Evolutionary conservation across 345 rosid genomes (phyloP), one percentile per base, ranked within the genome.

Genomic region (Orychophragmus violaceus): DNA sequence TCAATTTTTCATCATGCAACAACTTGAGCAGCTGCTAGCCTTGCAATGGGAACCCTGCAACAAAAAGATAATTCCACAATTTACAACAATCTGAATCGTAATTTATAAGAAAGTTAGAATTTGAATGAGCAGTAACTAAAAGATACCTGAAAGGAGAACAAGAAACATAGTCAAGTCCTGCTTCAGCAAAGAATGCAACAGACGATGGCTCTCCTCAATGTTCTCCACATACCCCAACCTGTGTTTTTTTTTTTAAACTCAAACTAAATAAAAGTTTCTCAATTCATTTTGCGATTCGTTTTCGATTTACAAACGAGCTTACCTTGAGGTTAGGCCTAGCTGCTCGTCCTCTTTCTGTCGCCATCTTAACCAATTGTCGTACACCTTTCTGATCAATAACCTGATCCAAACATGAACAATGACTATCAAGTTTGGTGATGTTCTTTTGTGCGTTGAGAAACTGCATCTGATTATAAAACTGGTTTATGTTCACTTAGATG

Each of bases 151-250:
- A 93, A 49, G 98, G 98, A 33, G 98, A 93, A 61, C 98, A 93
- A 6, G 98, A 93, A 61, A 93, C 97, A 48, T 93, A 90, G 72
- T 93, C 97, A 45, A 93, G 80, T 72, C 98, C 98, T n/a, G 75
- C 87, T 70, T 88, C 80, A 36, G 87, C 85, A 58, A 93, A 88
- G 82, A 93, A 90, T 24, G 83, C 92, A 1, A 93, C 96, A n/a
- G 97, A 90, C 1, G 91, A 80, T 32, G 98, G 96, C 71, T 93
- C 98, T 52, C 98, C 98, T 2, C 98, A 94, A 29, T 93, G 98
- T 86, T 93, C 98, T 64, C 97, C 97, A 48, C 97, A 93, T 36
- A 93, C 78, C 18, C 98, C 96, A 59, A 91, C 85, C 97, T 88
- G 79, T n/a, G n/a, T n/a, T 69, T 74, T 30, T 7, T 16, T 14